A percentile compares a stretch with the other conserved stretches of the same genome.
Conservation (phyloP, 192 early-diverging fungal species). For the Podila epigama region DNA sequence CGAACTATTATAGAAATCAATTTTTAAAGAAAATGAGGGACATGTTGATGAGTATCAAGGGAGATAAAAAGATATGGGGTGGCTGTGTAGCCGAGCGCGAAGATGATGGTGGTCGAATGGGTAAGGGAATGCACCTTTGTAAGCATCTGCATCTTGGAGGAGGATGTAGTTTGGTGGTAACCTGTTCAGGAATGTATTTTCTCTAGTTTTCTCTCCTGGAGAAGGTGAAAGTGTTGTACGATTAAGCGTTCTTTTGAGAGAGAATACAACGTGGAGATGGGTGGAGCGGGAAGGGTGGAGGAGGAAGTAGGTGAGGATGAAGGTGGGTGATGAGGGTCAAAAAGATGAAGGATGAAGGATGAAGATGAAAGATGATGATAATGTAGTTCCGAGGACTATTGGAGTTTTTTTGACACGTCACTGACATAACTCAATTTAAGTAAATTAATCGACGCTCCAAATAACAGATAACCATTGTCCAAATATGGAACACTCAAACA, state of each 20-base stretch:
- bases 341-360: neutral
- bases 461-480: neutral
- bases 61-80: neutral
- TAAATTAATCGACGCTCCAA: neutral
- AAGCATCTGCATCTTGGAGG: conserved; percentile 76
- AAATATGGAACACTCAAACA: neutral
- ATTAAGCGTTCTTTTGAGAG: neutral
- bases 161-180: neutral
- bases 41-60: too few relatives aligned
- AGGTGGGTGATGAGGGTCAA: neutral
- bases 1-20: conserved; percentile 72
- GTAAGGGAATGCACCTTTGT: conserved; percentile 66
- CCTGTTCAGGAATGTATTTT: neutral
- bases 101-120: neutral
- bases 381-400: neutral
- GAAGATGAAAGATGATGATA: neutral
- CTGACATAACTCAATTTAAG: neutral
- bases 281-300: neutral
- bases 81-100: neutral
- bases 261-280: neutral
- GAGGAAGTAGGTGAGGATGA: neutral
- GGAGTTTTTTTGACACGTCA: neutral
- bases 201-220: neutral
- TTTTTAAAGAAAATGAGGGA: neutral
- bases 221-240: neutral